Base-by-base conservation (phyloP, 768 basidiomycete species). In the Gloeopeniophorella convolvens region DNA sequence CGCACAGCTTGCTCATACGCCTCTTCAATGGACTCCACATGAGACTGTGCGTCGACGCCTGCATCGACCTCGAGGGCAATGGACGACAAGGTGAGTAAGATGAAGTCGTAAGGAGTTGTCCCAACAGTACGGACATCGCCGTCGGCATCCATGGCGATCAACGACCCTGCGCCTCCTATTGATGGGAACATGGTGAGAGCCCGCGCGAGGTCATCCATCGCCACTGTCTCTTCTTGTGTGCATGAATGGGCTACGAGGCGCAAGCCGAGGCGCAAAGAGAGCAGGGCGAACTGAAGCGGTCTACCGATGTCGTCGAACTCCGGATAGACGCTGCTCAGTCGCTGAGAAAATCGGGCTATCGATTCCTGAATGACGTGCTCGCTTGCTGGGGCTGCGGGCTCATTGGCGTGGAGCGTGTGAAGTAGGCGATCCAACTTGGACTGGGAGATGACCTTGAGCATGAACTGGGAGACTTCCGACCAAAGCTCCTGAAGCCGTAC, bases 291-390 rank as follows among this genome's bases (percentile, higher is more conserved):
- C 49, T 77, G 77, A 16, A 97, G 68, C 1, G 88, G 82, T 30
- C 68, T 63, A 35, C 71, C 75, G 48, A 98, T 72, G 65, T 98
- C 95, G 23, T 66, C 63, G 56, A 83, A 85, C 28, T 86, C 82
- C 0, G 72, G 62, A 64, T 95, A 96, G 20, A 75, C 76, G 2
- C 70, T 66, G 41, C 77, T 72, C 48, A 96, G 67, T 9, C 95
- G 80, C 42, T 81, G 85, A 31, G 74, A 68, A 62, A 98, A 94
- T 6, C 86, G 83, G 1, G 76, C 68, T 39, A 94, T 77, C 3
- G 90, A 86, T 35, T 83, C 79, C 63, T 96, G 93, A 23, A 89
- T 62, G 33, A 88, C 81, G 36, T 74, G 67, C 67, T 92, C 90
- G 16, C 81, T 80, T 31, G 72, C 64, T 5, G 59, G 35, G 16